Base-by-base conservation (phyloP, 164 flowering plant species). In the Vitis rupestris region DNA sequence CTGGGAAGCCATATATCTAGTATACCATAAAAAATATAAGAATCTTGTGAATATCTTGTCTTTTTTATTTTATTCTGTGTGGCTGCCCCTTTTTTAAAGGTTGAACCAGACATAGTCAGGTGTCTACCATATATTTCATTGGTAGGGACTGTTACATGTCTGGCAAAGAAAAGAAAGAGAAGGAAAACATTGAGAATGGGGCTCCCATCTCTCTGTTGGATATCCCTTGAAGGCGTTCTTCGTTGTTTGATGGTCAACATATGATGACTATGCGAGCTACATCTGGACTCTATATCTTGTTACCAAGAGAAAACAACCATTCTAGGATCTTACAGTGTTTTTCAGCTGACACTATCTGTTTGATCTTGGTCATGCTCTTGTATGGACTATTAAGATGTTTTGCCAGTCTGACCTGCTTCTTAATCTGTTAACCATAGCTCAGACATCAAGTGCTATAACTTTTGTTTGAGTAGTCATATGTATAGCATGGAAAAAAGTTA, bases 111-210 rank as follows among this genome's bases (percentile, higher is more conserved):
- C 66, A 48, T 63, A 10, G 53, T 63, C 19, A 48, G 27, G 23
- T 63, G 14, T 48, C 50, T 49, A 3, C 53, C 48, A 29, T 37
- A 50, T 29, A 54, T 50, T 1, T 31, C 27, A 59, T 58, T 65
- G 73, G 78, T 80, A 69, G 69, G 58, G 61, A 61, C 72, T 70
- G 78, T 75, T 80, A 80, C 79, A 74, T 79, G 79, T 80, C 76
- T 78, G 85, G 85, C 1, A 82, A 65, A 82, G 5, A 2, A 65
- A 81, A 58, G 56, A 66, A 47, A 64, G 81, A 71, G 77, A 63
- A 53, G 52, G 63, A 68, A 63, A 66, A 64, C 27, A n/a, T 65
- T 67, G 53, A 49, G 44, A 70, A 59, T 74, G 76, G 69, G 64
- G 63, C 61, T 59, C 63, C 37, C 61, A 66, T 51, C 65, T 57